These are phyloP conservation scores for Nadsonia starkeyi-henricii DNA, from an alignment of 1,139 yeast genomes.

Conservation along the genomic window DNA sequence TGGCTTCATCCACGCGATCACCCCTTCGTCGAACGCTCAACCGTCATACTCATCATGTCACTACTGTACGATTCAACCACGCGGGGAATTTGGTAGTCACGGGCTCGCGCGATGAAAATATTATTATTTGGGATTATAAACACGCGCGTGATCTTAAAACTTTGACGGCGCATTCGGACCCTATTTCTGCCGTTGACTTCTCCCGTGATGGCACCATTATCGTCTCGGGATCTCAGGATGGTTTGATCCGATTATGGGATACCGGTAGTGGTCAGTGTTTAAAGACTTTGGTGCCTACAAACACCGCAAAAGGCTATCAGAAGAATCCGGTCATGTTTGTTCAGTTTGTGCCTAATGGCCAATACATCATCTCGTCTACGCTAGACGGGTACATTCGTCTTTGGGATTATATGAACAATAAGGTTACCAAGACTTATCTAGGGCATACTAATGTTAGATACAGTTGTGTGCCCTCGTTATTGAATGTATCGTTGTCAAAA, in stretches of 20 bases:
- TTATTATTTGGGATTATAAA: conserved; percentile 76
- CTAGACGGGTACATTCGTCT: conserved; percentile 71
- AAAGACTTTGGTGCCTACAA: conserved; percentile 52
- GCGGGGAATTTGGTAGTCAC: conserved; percentile 70
- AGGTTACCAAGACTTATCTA: conserved; percentile 24
- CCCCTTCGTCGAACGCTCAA: conserved; percentile 41
- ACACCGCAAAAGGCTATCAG: conserved; percentile 8
- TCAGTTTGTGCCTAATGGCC: conserved; percentile 68
- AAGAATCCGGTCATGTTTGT: conserved; percentile 71
- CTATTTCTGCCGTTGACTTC: conserved; percentile 63
- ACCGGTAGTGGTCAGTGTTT: conserved; percentile 82
- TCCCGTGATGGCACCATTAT: conserved; percentile 72
- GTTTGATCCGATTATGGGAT: conserved; percentile 76
- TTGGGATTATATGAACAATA: conserved; percentile 42
- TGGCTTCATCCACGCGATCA: conserved; percentile 25
- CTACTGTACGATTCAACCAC: conserved; percentile 52
- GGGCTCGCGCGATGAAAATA: conserved; percentile 85
- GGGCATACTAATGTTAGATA: conserved; percentile 11
- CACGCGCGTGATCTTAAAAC: conserved; percentile 63
- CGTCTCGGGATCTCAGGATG: conserved; percentile 84
- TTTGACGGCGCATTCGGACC: conserved; percentile 87
- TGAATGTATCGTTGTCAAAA: too few relatives aligned
- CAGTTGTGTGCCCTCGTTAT: conserved; percentile 7
- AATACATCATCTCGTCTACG: conserved; percentile 63
- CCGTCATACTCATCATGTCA: conserved; percentile 81